phyloP scores from a whole-genome alignment of 495 filamentous ascomycete genomes.

The Annulohypoxylon bovei region DNA sequence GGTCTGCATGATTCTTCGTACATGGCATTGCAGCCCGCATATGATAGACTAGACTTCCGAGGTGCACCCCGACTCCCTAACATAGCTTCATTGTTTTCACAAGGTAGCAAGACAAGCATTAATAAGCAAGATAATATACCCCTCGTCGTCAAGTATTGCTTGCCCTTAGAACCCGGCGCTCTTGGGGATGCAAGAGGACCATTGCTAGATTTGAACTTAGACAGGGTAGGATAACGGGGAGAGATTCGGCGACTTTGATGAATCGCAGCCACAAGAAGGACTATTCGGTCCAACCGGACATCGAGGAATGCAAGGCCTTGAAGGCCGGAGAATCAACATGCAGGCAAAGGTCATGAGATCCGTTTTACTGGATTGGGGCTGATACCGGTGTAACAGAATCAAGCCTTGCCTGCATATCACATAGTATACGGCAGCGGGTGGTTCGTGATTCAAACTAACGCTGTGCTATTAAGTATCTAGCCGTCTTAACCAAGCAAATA shows the following conservation, averaged over 20 bases:
- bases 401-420: conserved; percentile 29
- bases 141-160: not conserved
- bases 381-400: conserved; percentile 26
- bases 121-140: not conserved
- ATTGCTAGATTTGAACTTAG: not conserved
- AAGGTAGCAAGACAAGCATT: conserved; percentile 8
- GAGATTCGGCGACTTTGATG: not conserved
- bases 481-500: not conserved
- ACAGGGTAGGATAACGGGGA: not conserved
- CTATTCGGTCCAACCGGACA: conserved; percentile 6
- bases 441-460: conserved; percentile 27
- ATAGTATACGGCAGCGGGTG: conserved; percentile 16
- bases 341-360: conserved; percentile 34
- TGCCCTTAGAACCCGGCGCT: not conserved
- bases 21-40: conserved; percentile 33
- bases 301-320: conserved; percentile 6
- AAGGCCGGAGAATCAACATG: conserved; percentile 16
- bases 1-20: conserved; percentile 30
- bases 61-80: conserved; percentile 7
- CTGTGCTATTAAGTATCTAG: conserved; percentile 22
- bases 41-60: conserved; percentile 26
- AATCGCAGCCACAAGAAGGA: not conserved
- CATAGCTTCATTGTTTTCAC: conserved; percentile 6
- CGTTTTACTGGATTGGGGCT: conserved; percentile 24
- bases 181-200: not conserved